Base-by-base conservation (phyloP, 2,329 filamentous ascomycete species). In the Fusarium sterilihyphosum region DNA sequence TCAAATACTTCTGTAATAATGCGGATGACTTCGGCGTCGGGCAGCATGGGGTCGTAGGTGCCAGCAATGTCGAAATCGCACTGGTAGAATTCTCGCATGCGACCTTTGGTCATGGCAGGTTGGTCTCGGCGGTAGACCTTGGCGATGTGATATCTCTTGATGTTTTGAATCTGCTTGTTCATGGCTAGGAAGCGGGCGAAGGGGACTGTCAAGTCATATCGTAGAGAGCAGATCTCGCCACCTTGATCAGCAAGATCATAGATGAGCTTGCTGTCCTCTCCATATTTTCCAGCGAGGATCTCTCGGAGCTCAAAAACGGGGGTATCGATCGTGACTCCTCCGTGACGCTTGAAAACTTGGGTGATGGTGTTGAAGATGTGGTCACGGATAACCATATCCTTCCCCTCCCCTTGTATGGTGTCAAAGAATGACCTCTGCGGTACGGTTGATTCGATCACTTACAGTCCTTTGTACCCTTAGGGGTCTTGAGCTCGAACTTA, bases 11-110 rank as follows among this genome's bases (percentile, higher is more conserved):
- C 95, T 78, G 90, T 91, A 64, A 94, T 90, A 75, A 98, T 95
- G 66, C 93, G 89, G 77, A 98, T 85, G 67, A 98, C 92, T 85
- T 98, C 95, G 43, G 95, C 93, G 80, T 98, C 96, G 65, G 95
- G 94, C 33, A 98, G 89, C 95, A 98, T 98, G 61, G 94, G 85
- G 81, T 98, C 96, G 85, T 94, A 97, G 47, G 86, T 87, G 70
- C 95, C 95, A 18, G 95, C 95, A 84, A 98, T 96, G 81, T 98
- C 95, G 80, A 98, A 97, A 84, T 98, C 96, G 85, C 95, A 98
- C 84, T 98, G 95, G 86, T 97, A 98, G 84, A 98, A 98, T 84
- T 98, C 96, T 80, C 96, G 90, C 93, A 98, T 96, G 61, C 95
- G 91, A 59, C 95, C 96, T 82, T 97, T 96, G 71, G 92, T 94